These are phyloP conservation scores for Daldinia concentrica DNA, from an alignment of 495 filamentous ascomycete species.

Conservation along the genomic window DNA sequence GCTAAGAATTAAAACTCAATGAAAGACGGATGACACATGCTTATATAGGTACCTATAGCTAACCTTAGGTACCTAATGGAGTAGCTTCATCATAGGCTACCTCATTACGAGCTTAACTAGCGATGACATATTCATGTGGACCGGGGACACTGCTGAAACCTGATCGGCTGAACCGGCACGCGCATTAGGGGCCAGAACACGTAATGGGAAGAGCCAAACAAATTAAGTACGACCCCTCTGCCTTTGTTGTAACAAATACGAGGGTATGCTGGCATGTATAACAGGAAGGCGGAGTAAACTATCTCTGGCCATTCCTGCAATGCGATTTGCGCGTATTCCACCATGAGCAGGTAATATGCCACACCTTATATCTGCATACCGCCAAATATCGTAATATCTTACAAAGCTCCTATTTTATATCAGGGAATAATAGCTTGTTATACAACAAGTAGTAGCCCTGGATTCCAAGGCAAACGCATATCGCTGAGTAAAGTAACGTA, in stretches of 20 bases:
- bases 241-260: constrained; percentile 11
- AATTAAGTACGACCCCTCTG: constrained; percentile 17
- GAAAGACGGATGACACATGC: neutral
- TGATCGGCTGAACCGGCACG: constrained; percentile 33
- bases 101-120: constrained; percentile 15
- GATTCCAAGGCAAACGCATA: neutral
- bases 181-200: constrained; percentile 17
- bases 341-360: neutral
- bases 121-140: constrained; percentile 36
- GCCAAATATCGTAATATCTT: constrained; percentile 7
- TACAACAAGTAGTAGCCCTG: neutral
- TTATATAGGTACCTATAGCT: neutral
- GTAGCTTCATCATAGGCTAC: constrained; percentile 12
- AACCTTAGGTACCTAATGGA: neutral
- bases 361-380: constrained; percentile 7
- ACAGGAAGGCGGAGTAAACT: constrained; percentile 24
- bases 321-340: constrained; percentile 19
- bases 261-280: constrained; percentile 27
- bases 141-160: constrained; percentile 27
- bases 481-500: neutral
- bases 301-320: constrained; percentile 25
- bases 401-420: neutral
- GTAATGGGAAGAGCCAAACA: constrained; percentile 24
- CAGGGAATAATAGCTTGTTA: neutral
- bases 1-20: neutral